Evolutionary conservation across 805 yeast species (phyloP).

Genomic region (Saccharomycopsis sp.): DNA sequence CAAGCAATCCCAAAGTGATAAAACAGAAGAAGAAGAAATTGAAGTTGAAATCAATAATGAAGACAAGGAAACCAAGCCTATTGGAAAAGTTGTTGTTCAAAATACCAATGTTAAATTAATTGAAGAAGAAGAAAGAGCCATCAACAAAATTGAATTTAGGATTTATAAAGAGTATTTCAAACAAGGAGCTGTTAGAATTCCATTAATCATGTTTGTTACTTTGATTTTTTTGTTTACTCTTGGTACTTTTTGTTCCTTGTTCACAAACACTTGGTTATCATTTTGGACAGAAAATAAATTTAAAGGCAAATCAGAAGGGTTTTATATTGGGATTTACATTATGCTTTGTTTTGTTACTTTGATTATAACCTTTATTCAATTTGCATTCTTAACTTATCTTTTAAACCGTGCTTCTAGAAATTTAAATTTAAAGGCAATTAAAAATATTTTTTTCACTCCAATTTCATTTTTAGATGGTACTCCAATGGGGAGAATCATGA

Average conservation of each 20-base stretch:
- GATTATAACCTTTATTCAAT: constrained; percentile 32
- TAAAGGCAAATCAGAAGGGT: constrained; percentile 32
- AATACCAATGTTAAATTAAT: background rate
- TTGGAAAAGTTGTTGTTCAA: background rate
- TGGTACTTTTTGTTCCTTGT: constrained; percentile 42
- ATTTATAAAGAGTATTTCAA: constrained; percentile 42
- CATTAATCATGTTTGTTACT: constrained; percentile 23
- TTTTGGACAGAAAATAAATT: constrained; percentile 66
- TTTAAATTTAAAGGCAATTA: constrained; percentile 54
- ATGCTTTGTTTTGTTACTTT: constrained; percentile 43
- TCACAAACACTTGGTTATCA: constrained; percentile 73
- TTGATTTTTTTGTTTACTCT: constrained; percentile 22
- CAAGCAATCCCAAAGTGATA: constrained; percentile 19
- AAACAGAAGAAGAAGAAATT: background rate
- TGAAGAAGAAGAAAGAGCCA: constrained; percentile 28
- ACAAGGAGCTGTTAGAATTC: constrained; percentile 45
- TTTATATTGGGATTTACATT: constrained; percentile 57
- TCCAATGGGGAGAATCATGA: constrained; percentile 81
- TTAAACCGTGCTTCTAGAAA: constrained; percentile 43
- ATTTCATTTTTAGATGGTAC: constrained; percentile 77
- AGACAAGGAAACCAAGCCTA: background rate
- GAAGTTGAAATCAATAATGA: background rate
- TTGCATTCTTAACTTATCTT: constrained; percentile 37
- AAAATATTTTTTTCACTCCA: constrained; percentile 58
- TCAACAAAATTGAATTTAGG: constrained; percentile 36